Evolutionary conservation across 2,329 filamentous ascomycete species (phyloP).

Genomic region (Balansia obtecta): DNA sequence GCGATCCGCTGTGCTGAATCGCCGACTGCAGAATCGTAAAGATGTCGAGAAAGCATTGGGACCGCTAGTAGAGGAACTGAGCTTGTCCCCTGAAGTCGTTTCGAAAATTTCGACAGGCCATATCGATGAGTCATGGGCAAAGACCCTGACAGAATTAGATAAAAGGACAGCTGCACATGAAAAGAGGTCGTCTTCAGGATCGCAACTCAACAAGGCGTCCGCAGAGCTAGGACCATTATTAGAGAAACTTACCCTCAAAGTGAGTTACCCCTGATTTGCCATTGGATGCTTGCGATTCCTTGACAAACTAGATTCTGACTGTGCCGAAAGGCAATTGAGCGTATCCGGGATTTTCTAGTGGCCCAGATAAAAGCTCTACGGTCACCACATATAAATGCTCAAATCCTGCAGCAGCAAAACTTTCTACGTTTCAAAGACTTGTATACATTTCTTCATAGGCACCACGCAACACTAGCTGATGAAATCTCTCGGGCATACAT

Average conservation of each 20-base stretch:
- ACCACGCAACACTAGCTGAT: conserved; percentile 71
- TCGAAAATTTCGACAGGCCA: conserved; percentile 76
- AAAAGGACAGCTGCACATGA: conserved; percentile 62
- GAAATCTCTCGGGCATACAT: conserved; percentile 90
- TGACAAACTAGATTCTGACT: conserved; percentile 1
- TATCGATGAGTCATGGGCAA: conserved; percentile 83
- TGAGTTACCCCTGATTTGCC: conserved; percentile 18
- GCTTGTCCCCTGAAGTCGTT: conserved; percentile 72
- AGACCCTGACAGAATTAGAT: conserved; percentile 71
- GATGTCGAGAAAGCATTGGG: conserved; percentile 79
- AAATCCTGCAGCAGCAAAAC: conserved; percentile 89
- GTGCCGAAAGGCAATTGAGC: conserved; percentile 58
- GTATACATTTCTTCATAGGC: conserved; percentile 70
- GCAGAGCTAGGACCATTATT: conserved; percentile 77
- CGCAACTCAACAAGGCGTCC: conserved; percentile 58
- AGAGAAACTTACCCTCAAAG: conserved; percentile 72
- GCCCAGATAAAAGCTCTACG: conserved; percentile 87
- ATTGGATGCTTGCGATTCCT: background rate
- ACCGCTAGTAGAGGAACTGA: conserved; percentile 84
- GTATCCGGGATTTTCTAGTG: conserved; percentile 89
- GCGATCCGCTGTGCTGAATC: conserved; percentile 70
- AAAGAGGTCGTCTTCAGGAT: conserved; percentile 43
- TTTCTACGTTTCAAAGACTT: conserved; percentile 83
- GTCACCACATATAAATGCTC: conserved; percentile 92
- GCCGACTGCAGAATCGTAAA: conserved; percentile 77